Conservation (phyloP, 371 early-diverging fungal species). For the Rhizopus sp. region DNA sequence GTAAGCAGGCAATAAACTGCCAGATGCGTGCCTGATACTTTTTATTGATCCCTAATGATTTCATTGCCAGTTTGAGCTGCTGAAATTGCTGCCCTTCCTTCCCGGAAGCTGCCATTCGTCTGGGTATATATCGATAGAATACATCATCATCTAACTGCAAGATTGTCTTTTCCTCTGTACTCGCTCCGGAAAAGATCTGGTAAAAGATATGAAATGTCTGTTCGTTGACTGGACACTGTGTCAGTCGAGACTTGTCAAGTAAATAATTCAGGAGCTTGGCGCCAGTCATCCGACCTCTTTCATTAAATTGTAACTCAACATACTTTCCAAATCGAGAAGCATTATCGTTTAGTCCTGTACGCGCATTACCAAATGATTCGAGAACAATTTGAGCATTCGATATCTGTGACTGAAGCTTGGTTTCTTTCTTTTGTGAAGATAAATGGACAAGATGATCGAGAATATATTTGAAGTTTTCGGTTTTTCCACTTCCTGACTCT, state of each 20-base stretch:
- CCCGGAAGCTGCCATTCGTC: constrained; percentile 20
- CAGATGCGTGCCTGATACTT: constrained; percentile 80
- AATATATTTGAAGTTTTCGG: constrained; percentile 65
- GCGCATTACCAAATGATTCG: constrained; percentile 89
- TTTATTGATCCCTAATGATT: constrained; percentile 75
- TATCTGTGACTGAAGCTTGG: constrained; percentile 76
- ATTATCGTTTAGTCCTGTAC: constrained; percentile 46
- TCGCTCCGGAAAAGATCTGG: constrained; percentile 66
- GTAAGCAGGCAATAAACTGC: constrained; percentile 79
- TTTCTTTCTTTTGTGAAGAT: constrained; percentile 79
- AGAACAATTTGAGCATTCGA: constrained; percentile 74
- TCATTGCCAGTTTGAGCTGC: constrained; percentile 72
- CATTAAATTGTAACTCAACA: constrained; percentile 91
- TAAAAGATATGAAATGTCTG: constrained; percentile 95
- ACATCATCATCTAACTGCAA: constrained; percentile 36
- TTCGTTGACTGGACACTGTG: constrained; percentile 59
- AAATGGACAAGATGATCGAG: constrained; percentile 72
- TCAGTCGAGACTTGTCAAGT: constrained; percentile 83
- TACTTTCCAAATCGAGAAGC: constrained; percentile 93
- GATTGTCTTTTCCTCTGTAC: constrained; percentile 38
- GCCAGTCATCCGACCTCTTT: constrained; percentile 85
- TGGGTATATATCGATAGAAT: constrained; percentile 37
- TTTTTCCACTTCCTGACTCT: constrained; percentile 91
- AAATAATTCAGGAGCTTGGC: constrained; percentile 91
- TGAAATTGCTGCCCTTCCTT: constrained; percentile 49